Conservation (phyloP, 768 basidiomycete species). For the Suillus clintonianus region DNA sequence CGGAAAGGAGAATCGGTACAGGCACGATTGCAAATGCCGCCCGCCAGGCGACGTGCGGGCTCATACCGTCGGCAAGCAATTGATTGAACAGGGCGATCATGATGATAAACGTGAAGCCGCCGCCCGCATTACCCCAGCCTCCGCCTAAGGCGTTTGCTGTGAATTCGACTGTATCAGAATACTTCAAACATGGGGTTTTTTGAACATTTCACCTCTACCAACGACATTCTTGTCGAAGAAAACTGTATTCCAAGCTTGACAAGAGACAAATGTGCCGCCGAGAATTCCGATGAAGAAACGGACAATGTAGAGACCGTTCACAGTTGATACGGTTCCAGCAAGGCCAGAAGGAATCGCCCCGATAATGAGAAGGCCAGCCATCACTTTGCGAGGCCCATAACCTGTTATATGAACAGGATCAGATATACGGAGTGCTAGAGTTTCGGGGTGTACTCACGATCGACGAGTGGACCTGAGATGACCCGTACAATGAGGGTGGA, state of each 20-base stretch:
- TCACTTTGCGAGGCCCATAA: constrained; percentile 55
- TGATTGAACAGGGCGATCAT: constrained; percentile 55
- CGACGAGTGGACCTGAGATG: constrained; percentile 51
- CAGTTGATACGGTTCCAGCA: constrained; percentile 49
- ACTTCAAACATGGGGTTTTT: not conserved
- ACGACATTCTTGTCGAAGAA: constrained; percentile 58
- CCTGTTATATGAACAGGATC: constrained; percentile 12
- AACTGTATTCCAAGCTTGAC: constrained; percentile 60
- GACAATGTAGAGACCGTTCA: constrained; percentile 41
- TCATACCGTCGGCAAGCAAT: constrained; percentile 37
- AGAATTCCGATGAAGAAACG: constrained; percentile 65
- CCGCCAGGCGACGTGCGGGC: constrained; percentile 50
- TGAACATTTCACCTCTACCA: constrained; percentile 29
- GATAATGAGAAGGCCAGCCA: constrained; percentile 52
- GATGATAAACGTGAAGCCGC: constrained; percentile 56
- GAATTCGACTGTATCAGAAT: not conserved
- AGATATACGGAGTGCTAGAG: not conserved
- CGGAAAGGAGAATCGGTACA: constrained; percentile 49
- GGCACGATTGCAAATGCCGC: constrained; percentile 58
- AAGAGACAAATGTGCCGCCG: constrained; percentile 62
- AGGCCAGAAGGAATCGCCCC: constrained; percentile 63
- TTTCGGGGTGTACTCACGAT: constrained; percentile 27
- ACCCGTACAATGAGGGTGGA: constrained; percentile 52
- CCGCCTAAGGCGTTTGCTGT: constrained; percentile 55
- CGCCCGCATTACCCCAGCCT: constrained; percentile 53